phyloP scores from a whole-genome alignment of 2,329 filamentous ascomycete species.

The Hansfordia pulvinata region DNA sequence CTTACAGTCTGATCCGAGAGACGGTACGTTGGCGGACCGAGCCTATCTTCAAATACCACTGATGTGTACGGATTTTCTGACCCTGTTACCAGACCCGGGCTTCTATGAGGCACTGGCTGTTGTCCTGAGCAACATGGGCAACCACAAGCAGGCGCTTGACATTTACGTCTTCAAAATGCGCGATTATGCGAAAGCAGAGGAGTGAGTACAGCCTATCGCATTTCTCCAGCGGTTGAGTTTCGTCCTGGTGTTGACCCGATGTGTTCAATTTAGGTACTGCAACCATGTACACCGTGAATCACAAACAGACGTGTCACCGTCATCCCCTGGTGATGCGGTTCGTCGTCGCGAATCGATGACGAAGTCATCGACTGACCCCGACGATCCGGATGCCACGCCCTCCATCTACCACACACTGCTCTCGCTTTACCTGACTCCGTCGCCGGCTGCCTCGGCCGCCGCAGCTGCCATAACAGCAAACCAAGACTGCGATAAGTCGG shows the following conservation, averaged over 20 bases:
- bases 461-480: too few species aligned
- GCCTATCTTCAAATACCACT: too few species aligned
- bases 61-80: too few species aligned
- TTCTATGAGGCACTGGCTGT: constrained; percentile 88
- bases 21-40: constrained; percentile 55
- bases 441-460: constrained; percentile 55
- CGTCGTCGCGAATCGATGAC: constrained; percentile 19
- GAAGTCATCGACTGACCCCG: constrained; percentile 31
- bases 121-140: constrained; percentile 85
- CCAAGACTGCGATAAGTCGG: too few species aligned
- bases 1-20: constrained; percentile 67
- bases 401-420: constrained; percentile 90
- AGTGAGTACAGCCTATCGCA: too few species aligned
- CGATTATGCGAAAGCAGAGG: constrained; percentile 81
- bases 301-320: too few species aligned
- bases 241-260: constrained; percentile 2
- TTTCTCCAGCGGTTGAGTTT: constrained; percentile 2
- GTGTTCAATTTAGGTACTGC: constrained; percentile 52
- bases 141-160: constrained; percentile 89
- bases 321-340: constrained; percentile 15
- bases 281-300: constrained; percentile 83
- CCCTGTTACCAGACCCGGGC: constrained; percentile 47
- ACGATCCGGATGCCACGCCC: constrained; percentile 34
- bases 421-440: constrained; percentile 76
- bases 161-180: constrained; percentile 94